Base-by-base conservation (phyloP, 2,329 filamentous ascomycete species). In the Aspergillus calidoustus region DNA sequence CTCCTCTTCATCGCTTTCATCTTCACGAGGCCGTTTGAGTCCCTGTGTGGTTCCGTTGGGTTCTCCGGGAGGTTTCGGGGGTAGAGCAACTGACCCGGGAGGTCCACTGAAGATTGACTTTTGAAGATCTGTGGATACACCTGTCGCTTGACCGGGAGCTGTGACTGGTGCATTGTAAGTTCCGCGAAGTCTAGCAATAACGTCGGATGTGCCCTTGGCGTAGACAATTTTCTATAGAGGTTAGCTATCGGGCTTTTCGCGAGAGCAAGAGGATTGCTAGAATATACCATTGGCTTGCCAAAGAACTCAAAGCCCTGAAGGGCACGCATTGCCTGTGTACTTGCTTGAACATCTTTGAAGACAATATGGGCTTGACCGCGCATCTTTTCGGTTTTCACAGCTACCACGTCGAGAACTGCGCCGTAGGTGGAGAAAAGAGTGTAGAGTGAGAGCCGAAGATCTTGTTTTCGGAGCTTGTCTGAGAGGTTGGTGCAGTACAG, bases 341-440 rank as follows among this genome's bases (percentile, higher is more conserved):
- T 92, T n/a, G 92, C 88, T 68, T 97, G 91, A 38, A 94, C 83
- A 75, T 99, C 94, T 61, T 91, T 87, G 76, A 93, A 98, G 15
- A 95, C 91, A 63, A 99, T 83, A 73, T 98, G 95, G 64, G 95
- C 95, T 79, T 99, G 95, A 3, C 95, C 95, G 54, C 95, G 90
- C 93, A 98, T 97, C 80, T 92, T 92, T 76, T 84, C 84, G 1
- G 92, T 96, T 81, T 93, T 96, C 69, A 97, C 83, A 31, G 92
- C 91, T 53, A 97, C 91, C 22, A 99, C 87, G 75, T 99, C 95
- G 61, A 99, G 86, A 17, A 99, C 91, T 0, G 92, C 88, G 46
- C 95, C 95, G 75, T 97, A 96, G 15, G 93, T 96, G 11, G 93
- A 92, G 77, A 98, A 98, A 13, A 98, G 86, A 77, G 93, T 91